These are phyloP conservation scores for Rhododendron simsii DNA, from an alignment of 148 eudicot species.

Conservation along the genomic window DNA sequence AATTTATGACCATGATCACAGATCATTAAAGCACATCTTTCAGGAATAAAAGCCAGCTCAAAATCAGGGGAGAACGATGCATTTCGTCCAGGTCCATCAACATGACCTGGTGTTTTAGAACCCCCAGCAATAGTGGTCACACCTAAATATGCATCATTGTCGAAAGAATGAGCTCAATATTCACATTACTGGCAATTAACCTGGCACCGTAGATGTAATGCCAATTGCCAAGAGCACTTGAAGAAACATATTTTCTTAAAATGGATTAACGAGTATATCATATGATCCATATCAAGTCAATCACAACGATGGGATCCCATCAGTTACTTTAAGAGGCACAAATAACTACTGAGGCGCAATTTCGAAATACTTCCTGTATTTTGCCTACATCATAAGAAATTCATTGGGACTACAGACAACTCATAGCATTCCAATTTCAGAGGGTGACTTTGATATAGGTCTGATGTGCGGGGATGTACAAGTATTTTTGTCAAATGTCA, in stretches of 20 bases:
- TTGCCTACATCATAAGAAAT: neutral
- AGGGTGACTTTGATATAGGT: neutral
- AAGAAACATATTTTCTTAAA: neutral
- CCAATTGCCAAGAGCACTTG: neutral
- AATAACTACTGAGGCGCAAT: neutral
- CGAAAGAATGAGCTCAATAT: neutral
- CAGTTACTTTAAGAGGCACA: neutral
- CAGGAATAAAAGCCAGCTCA: constrained; percentile 55
- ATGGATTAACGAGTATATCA: neutral
- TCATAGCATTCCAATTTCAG: neutral
- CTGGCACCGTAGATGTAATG: neutral
- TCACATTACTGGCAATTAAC: neutral
- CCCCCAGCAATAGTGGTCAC: constrained; percentile 82
- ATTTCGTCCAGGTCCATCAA: constrained; percentile 61
- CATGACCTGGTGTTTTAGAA: constrained; percentile 33
- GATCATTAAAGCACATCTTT: constrained; percentile 59
- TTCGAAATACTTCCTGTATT: neutral
- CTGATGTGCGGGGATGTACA: neutral
- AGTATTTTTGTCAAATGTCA: neutral
- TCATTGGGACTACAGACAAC: neutral
- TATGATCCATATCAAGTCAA: neutral
- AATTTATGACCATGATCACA: constrained; percentile 62
- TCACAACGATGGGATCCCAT: neutral
- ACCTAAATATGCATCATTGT: constrained; percentile 34
- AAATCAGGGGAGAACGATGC: constrained; percentile 59